Evolutionary conservation across 2,329 filamentous ascomycete genomes (phyloP).

Genomic region (Aspergillus niger): DNA sequence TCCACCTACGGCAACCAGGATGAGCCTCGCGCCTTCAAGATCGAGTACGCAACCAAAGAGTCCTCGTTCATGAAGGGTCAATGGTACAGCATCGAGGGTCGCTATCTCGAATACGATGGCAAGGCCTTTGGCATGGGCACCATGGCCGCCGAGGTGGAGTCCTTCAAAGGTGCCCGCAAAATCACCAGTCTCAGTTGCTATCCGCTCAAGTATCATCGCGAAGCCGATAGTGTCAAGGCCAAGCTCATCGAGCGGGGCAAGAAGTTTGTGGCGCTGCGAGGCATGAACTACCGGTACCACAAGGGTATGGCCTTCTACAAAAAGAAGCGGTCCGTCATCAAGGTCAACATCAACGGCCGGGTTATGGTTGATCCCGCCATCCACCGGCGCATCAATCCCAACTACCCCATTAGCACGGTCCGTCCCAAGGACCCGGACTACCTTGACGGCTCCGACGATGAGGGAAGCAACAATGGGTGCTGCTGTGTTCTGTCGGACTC

Average conservation of each 20-base stretch:
- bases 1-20: slow-evolving; percentile 75
- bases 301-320: slow-evolving; percentile 85
- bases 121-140: slow-evolving; percentile 78
- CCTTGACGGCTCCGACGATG: slow-evolving; percentile 50
- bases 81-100: slow-evolving; percentile 73
- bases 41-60: slow-evolving; percentile 74
- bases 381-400: slow-evolving; percentile 81
- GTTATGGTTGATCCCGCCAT: slow-evolving; percentile 85
- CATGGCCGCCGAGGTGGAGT: slow-evolving; percentile 67
- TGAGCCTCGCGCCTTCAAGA: slow-evolving; percentile 79
- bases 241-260: slow-evolving; percentile 78
- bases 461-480: slow-evolving; percentile 45
- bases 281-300: slow-evolving; percentile 80
- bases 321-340: slow-evolving; percentile 71
- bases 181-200: slow-evolving; percentile 78
- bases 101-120: slow-evolving; percentile 84
- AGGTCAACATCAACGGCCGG: slow-evolving; percentile 82
- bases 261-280: slow-evolving; percentile 78
- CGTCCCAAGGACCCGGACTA: slow-evolving; percentile 70
- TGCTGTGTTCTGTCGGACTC: slow-evolving; percentile 39
- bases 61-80: slow-evolving; percentile 68
- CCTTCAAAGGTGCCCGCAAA: slow-evolving; percentile 79
- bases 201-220: slow-evolving; percentile 77
- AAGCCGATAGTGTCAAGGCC: slow-evolving; percentile 64
- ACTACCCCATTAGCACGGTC: slow-evolving; percentile 76